Percentiles rank a stretch among this genome's conserved stretches.
Conservation (phyloP, 768 basidiomycete species). For the Russula ochroleuca region DNA sequence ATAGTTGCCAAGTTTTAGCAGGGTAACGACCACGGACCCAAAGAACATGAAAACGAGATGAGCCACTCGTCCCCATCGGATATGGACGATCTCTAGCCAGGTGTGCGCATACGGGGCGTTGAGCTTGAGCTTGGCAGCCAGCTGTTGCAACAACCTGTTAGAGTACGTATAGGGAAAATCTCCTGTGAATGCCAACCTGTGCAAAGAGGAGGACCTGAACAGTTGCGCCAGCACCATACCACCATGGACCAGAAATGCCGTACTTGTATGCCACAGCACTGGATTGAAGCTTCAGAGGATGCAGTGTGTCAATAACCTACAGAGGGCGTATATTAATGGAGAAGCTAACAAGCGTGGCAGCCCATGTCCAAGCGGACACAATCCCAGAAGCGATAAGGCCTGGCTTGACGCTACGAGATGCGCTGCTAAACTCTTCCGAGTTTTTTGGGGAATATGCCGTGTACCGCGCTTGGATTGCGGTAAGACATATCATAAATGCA, state of each 20-base stretch:
- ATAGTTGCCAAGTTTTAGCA: not conserved
- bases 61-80: slow-evolving; percentile 73
- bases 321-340: not conserved
- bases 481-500: slow-evolving; percentile 71
- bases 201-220: slow-evolving; percentile 91
- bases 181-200: slow-evolving; percentile 40
- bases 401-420: slow-evolving; percentile 80
- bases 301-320: not conserved
- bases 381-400: slow-evolving; percentile 92
- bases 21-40: slow-evolving; percentile 42
- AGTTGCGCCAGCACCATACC: slow-evolving; percentile 88
- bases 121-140: slow-evolving; percentile 87
- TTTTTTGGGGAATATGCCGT: slow-evolving; percentile 74
- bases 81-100: slow-evolving; percentile 82
- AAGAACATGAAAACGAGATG: slow-evolving; percentile 89
- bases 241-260: slow-evolving; percentile 84
- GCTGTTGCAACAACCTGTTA: slow-evolving; percentile 37
- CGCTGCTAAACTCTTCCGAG: slow-evolving; percentile 81
- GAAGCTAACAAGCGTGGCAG: slow-evolving; percentile 57
- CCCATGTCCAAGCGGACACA: slow-evolving; percentile 92
- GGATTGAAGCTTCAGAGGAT: slow-evolving; percentile 57
- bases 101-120: slow-evolving; percentile 88
- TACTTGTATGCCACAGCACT: slow-evolving; percentile 83
- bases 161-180: not conserved
- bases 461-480: slow-evolving; percentile 78